A percentile compares a stretch with the other conserved stretches of the same genome.
Evolutionary conservation across 768 basidiomycete species (phyloP).

Genomic region (Pleurotus ostreatus): DNA sequence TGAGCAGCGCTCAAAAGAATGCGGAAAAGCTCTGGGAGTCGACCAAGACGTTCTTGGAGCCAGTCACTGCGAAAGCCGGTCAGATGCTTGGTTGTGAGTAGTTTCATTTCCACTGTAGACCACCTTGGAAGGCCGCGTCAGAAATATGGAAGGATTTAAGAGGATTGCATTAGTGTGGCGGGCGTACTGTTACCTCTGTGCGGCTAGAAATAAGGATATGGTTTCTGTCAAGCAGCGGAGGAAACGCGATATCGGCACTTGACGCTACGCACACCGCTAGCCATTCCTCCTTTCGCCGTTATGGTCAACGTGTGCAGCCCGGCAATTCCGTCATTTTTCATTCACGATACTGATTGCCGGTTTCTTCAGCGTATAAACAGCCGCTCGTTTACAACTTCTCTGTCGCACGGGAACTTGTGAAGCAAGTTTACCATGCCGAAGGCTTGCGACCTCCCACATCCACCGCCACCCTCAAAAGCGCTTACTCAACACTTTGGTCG

Average conservation of each 20-base stretch:
- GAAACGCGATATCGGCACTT: no score
- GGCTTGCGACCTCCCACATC: constrained; percentile 67
- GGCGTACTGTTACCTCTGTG: no score
- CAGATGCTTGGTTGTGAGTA: constrained; percentile 46
- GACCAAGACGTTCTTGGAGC: constrained; percentile 43
- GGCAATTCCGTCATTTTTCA: not conserved
- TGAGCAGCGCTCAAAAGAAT: constrained; percentile 53
- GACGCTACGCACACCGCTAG: no score
- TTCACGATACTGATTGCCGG: not conserved
- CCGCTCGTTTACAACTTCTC: constrained; percentile 76
- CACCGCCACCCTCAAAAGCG: constrained; percentile 45
- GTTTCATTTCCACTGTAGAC: constrained; percentile 1
- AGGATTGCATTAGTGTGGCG: no score
- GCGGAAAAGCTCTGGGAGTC: constrained; percentile 50
- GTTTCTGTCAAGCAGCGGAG: no score
- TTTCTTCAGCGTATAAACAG: constrained; percentile 58
- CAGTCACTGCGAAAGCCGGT: constrained; percentile 48
- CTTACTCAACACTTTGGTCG: constrained; percentile 63
- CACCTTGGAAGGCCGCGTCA: no score
- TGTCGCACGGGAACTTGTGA: constrained; percentile 70
- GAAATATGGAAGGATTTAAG: no score
- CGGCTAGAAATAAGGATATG: no score
- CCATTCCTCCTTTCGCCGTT: no score
- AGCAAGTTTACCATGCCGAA: constrained; percentile 72
- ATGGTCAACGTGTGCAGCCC: no score